Evolutionary conservation across 768 basidiomycete genomes (phyloP), one percentile per base, ranked within the genome.

Genomic region (Pisolithus marmoratus): DNA sequence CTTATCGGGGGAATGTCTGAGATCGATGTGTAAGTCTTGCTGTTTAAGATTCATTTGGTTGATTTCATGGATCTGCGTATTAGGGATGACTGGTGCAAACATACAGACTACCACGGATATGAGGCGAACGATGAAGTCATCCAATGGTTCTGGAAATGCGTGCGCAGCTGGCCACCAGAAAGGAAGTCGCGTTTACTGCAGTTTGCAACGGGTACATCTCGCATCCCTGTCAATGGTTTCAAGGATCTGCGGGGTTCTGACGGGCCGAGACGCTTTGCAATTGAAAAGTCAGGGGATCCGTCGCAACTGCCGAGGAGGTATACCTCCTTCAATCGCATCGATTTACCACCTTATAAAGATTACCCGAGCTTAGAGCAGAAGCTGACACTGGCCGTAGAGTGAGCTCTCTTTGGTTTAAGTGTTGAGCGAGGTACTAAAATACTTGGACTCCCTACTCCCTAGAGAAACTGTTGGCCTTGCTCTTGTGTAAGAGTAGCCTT

Each of bases 101-200:
- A 94, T 72, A 99, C 96, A 36, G 95, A 98, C 67, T 98, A 98
- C 72, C 87, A 95, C 58, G 95, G 93, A 17, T 95, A 94, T 64
- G 90, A 93, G 71, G 83, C 91, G 71, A 89, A 86, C 61, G 93
- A 95, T 64, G 92, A 95, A 63, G 90, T 94, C 45, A 94, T 99
- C 51, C 92, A 96, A 64, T 99, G 96, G 96, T 99, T 99, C 86
- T 99, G 96, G 96, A 93, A 97, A 74, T 94, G 92, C 62, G 91
- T 98, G 43, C 87, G 91, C 59, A 84, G 87, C 60, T 99, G 96
- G 96, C 94, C 95, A 12, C 85, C 95, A 1, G 96, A 99, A 75
- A 86, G 94, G 71, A 99, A 99, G 75, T 94, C 91, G 14, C 90
- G 95, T 29, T 71, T 97, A 48, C 74, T 98, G 50, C 95, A 98